Evolutionary conservation across 495 filamentous ascomycete species (phyloP).

Genomic region (Alectoria sarmentosa): DNA sequence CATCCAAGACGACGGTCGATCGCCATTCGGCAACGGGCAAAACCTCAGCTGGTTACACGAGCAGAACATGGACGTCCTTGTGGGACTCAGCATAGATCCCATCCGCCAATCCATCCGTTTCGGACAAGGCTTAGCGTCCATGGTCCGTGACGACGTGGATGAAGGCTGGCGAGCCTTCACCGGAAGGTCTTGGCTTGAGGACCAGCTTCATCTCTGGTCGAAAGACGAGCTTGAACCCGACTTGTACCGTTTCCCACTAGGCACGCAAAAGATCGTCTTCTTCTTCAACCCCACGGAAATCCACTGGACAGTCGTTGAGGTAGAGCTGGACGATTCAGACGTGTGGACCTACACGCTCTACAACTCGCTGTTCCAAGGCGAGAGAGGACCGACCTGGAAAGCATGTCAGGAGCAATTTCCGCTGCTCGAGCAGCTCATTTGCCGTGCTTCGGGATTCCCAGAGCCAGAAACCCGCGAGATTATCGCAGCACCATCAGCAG

Average conservation of each 20-base stretch:
- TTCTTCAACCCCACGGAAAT: neutral
- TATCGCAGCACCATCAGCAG: neutral
- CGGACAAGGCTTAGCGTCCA: neutral
- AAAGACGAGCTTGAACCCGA: neutral
- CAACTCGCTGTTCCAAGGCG: neutral
- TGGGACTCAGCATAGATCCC: neutral
- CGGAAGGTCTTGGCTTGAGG: slow-evolving; percentile 2
- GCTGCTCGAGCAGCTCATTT: neutral
- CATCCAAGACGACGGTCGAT: neutral
- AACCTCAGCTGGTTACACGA: slow-evolving; percentile 5
- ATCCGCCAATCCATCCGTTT: neutral
- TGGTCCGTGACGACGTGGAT: neutral
- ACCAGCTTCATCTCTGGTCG: neutral
- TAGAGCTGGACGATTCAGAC: neutral
- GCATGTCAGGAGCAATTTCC: neutral
- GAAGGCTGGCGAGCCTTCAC: neutral
- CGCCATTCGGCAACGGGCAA: neutral
- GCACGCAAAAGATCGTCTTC: neutral
- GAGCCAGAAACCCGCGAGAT: neutral
- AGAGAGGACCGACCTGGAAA: neutral
- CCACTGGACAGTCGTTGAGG: slow-evolving; percentile 1
- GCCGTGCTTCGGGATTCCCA: neutral
- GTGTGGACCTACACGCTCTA: neutral
- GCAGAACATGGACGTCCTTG: neutral
- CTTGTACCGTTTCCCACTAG: neutral